Percentiles rank a stretch among this genome's conserved stretches.
phyloP scores from a whole-genome alignment of 2,329 filamentous ascomycete species.

The Ceratocystis alfenasii region DNA sequence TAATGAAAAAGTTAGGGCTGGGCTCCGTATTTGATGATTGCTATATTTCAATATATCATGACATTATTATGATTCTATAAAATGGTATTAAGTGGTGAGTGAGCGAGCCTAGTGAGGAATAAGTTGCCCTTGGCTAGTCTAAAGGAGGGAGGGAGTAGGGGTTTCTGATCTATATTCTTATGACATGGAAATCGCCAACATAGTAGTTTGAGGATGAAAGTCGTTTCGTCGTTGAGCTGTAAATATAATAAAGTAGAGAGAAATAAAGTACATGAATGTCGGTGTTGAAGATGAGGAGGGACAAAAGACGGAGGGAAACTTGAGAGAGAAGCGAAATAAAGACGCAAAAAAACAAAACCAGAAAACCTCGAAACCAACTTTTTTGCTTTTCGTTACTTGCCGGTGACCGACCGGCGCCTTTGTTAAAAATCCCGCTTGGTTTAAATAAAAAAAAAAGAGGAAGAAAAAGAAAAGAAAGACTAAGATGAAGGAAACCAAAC shows the following conservation, averaged over 20 bases:
- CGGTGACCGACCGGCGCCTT: conserved; percentile 18
- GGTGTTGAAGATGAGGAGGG: neutral
- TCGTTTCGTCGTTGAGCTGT: conserved; percentile 9
- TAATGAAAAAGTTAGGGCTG: neutral
- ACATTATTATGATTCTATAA: neutral
- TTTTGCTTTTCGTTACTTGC: conserved; percentile 20
- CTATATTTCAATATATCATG: neutral
- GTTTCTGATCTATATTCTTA: neutral
- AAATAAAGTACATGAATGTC: conserved; percentile 5
- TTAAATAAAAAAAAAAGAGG: conserved; percentile 6
- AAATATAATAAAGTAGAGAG: neutral
- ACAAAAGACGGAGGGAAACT: neutral
- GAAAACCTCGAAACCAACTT: conserved; percentile 14
- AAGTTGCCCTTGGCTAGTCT: neutral
- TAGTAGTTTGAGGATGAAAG: neutral
- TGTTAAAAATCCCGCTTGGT: conserved; percentile 12
- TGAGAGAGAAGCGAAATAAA: neutral
- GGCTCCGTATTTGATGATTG: neutral
- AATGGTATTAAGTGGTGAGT: neutral
- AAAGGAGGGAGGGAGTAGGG: neutral
- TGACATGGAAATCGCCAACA: neutral
- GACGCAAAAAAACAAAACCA: neutral
- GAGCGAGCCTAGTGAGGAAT: neutral
- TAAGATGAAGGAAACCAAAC: neutral
- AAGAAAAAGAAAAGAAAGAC: neutral